Evolutionary conservation across 106 monocot species (phyloP).

Genomic region (Allium cepa): DNA sequence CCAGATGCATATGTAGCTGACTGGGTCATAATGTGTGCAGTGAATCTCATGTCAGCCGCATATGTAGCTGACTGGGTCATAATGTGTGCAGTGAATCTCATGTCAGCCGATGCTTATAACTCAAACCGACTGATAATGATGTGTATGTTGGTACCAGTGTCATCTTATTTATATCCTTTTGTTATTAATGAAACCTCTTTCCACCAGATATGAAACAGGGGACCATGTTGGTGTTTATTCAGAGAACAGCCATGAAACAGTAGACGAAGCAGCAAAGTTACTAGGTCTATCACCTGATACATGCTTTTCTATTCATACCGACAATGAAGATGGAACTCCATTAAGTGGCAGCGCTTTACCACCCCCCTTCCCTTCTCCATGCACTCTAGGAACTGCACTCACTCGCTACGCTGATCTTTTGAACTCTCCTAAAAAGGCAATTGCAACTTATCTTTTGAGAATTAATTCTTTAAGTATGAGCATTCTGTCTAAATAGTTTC

Average conservation of each 20-base stretch:
- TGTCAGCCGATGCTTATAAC: too few species aligned
- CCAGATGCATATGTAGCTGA: too few species aligned
- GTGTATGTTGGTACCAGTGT: constrained; percentile 22
- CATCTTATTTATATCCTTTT: constrained; percentile 59
- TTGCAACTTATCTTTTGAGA: too few species aligned
- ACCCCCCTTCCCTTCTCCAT: constrained; percentile 89
- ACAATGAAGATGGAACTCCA: constrained; percentile 90
- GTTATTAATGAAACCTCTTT: neutral
- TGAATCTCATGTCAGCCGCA: too few species aligned
- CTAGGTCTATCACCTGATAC: constrained; percentile 63
- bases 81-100: too few species aligned
- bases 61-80: too few species aligned
- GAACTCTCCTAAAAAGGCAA: constrained; percentile 92
- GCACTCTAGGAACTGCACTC: constrained; percentile 78
- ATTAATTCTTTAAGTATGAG: too few species aligned
- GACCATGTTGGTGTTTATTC: constrained; percentile 94
- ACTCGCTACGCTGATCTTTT: constrained; percentile 89
- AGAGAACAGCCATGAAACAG: constrained; percentile 71
- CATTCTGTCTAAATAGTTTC: neutral
- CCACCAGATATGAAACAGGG: constrained; percentile 84
- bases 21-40: too few species aligned
- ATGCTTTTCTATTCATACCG: constrained; percentile 84
- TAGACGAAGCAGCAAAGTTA: constrained; percentile 79
- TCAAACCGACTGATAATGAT: too few species aligned
- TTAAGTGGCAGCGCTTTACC: constrained; percentile 39